Base-by-base conservation (phyloP, 176 grass and related monocot species). In the Hordeum marinum region DNA sequence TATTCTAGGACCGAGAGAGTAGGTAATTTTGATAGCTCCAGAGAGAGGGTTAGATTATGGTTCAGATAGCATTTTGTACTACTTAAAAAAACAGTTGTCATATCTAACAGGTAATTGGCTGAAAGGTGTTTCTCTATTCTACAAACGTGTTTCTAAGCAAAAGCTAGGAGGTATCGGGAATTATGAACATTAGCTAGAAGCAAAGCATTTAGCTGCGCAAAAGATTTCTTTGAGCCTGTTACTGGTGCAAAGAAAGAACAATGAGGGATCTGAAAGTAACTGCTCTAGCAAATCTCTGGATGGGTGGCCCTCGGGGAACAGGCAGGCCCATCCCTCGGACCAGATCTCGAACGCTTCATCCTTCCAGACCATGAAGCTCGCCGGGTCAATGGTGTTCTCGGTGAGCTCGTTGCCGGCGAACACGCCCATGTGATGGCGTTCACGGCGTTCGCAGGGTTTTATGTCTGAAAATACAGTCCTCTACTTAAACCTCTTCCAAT, bases 341-440 rank as follows among this genome's bases (percentile, higher is more conserved):
- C 94, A 97, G 52, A 94, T 94, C 78, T 92, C 94, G 50, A 97
- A 94, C 24, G 91, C 91, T 78, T 97, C 94, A 0, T 97, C 91
- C 82, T 97, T 97, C 94, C 94, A 97, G 78, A 94, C 87, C 89
- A 89, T 82, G 71, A 94, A 97, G 80, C 91, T 97, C 18, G 75
- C 35, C 0, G 83, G 68, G 71, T 97, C 94, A n/a, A 97, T 75
- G 0, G 87, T 94, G 5, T 87, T 89, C 35, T 94, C 91, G 72
- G 90, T 76, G 40, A 97, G 92, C 82, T 94, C 91, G 63, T 92
- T 94, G 41, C 79, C 91, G 40, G 87, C 89, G 87, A 97, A 94
- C 83, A 88, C 91, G 23, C 94, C 94, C 94, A 97, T 62, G 89
- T 94, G 55, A 94, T 91, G 15, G 94, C 91, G 78, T 94, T 97